Percentiles rank a stretch among this genome's conserved stretches.
phyloP scores from a whole-genome alignment of 2,329 filamentous ascomycete genomes.

The Calonectria pteridis region DNA sequence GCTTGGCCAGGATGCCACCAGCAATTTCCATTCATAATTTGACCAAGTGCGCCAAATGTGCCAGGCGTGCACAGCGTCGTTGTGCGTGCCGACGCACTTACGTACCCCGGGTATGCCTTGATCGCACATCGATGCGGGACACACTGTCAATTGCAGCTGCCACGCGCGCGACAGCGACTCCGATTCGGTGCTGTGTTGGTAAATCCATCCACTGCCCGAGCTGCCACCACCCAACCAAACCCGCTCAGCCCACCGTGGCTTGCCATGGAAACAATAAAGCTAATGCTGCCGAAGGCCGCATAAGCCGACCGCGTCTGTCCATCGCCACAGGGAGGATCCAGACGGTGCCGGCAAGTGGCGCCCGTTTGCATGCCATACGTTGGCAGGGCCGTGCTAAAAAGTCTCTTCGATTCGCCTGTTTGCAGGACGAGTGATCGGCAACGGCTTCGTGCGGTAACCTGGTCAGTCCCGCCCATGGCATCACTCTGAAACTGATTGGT shows the following conservation, averaged over 20 bases:
- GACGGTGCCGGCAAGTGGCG: slow-evolving; percentile 28
- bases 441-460: slow-evolving; percentile 20
- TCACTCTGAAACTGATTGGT: not conserved
- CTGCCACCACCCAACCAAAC: not conserved
- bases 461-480: slow-evolving; percentile 23
- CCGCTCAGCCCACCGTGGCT: not conserved
- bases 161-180: not conserved
- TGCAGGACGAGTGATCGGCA: not conserved
- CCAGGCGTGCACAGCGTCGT: not conserved
- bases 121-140: not conserved
- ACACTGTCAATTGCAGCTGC: not conserved
- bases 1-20: not conserved
- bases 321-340: slow-evolving; percentile 20
- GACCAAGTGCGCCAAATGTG: not conserved
- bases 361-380: slow-evolving; percentile 40
- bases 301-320: slow-evolving; percentile 19
- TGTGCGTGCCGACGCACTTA: not conserved
- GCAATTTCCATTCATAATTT: slow-evolving; percentile 8
- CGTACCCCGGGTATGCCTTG: not conserved
- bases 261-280: slow-evolving; percentile 4
- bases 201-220: not conserved
- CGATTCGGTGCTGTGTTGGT: slow-evolving; percentile 7
- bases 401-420: slow-evolving; percentile 26
- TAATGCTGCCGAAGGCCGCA: slow-evolving; percentile 11
- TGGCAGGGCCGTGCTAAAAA: slow-evolving; percentile 28